phyloP scores from a whole-genome alignment of 2,329 filamentous ascomycete species.

The Colletotrichum spaethianum region DNA sequence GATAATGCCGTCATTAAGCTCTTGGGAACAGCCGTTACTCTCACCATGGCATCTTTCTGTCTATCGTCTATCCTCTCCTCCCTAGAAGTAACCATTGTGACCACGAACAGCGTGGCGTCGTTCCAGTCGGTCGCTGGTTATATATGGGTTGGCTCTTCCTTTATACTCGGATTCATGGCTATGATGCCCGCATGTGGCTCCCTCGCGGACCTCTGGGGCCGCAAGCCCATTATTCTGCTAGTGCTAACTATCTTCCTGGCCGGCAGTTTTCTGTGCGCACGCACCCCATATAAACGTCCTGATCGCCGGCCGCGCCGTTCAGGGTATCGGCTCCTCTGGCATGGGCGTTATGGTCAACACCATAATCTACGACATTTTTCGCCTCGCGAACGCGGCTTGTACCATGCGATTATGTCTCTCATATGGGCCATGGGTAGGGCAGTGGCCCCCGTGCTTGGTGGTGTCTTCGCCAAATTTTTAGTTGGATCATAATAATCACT shows the following conservation, averaged over 20 bases:
- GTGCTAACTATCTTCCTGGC: slow-evolving; percentile 59
- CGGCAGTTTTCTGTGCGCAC: slow-evolving; percentile 67
- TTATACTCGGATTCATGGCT: slow-evolving; percentile 62
- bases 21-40: slow-evolving; percentile 39
- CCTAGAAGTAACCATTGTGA: slow-evolving; percentile 66
- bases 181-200: slow-evolving; percentile 49
- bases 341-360: slow-evolving; percentile 60
- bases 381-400: slow-evolving; percentile 50
- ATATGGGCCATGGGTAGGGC: slow-evolving; percentile 58
- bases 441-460: slow-evolving; percentile 60
- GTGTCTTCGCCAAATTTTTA: slow-evolving; percentile 56
- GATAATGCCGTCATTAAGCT: not conserved
- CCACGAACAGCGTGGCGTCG: slow-evolving; percentile 60
- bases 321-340: slow-evolving; percentile 63
- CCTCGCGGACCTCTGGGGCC: slow-evolving; percentile 62
- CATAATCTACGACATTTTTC: slow-evolving; percentile 54
- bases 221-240: slow-evolving; percentile 54
- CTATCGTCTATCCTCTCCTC: slow-evolving; percentile 58
- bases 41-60: slow-evolving; percentile 54
- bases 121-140: slow-evolving; percentile 53
- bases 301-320: slow-evolving; percentile 56
- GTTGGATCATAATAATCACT: no score
- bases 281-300: slow-evolving; percentile 57
- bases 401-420: slow-evolving; percentile 52
- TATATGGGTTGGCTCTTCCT: slow-evolving; percentile 64